Evolutionary conservation across 2,329 filamentous ascomycete species (phyloP).

Genomic region (Aspergillus melleus): DNA sequence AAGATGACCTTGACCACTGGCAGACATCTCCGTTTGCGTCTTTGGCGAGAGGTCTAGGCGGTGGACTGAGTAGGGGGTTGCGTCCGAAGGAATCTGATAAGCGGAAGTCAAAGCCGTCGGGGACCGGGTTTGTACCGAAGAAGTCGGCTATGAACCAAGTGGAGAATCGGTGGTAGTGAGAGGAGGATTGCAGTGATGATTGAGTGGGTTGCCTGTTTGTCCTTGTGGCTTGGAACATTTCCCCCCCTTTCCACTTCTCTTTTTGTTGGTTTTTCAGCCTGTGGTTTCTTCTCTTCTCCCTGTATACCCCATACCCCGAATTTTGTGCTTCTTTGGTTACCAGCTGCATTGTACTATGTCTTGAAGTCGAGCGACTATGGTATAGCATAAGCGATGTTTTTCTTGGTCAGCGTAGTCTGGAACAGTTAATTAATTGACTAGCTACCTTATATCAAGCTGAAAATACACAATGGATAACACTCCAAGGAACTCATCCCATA

Average conservation of each 20-base stretch:
- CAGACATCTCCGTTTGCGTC: constrained; percentile 41
- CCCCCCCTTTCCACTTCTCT: neutral
- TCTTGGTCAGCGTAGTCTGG: too few relatives aligned
- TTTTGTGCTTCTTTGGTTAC: neutral
- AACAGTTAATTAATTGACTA: neutral
- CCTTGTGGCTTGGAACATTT: too few relatives aligned
- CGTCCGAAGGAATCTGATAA: constrained; percentile 30
- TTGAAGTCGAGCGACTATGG: neutral
- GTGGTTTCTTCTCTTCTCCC: neutral
- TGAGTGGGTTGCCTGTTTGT: too few relatives aligned
- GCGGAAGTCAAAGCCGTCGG: constrained; percentile 23
- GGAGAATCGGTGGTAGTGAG: constrained; percentile 15
- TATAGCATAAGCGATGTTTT: neutral
- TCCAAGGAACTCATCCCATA: neutral
- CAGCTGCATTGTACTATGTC: neutral
- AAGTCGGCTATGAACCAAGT: constrained; percentile 27
- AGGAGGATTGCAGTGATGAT: neutral
- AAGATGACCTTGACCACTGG: constrained; percentile 38
- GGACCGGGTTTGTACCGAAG: constrained; percentile 22
- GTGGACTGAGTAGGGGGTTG: constrained; percentile 43
- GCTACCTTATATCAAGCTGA: neutral
- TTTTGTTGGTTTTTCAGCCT: constrained; percentile 5
- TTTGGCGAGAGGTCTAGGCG: constrained; percentile 43
- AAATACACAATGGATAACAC: neutral
- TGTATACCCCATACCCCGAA: neutral